A percentile compares a stretch with the other conserved stretches of the same genome.
phyloP scores from a whole-genome alignment of 192 early-diverging fungal species.

The Coemansia sp. region DNA sequence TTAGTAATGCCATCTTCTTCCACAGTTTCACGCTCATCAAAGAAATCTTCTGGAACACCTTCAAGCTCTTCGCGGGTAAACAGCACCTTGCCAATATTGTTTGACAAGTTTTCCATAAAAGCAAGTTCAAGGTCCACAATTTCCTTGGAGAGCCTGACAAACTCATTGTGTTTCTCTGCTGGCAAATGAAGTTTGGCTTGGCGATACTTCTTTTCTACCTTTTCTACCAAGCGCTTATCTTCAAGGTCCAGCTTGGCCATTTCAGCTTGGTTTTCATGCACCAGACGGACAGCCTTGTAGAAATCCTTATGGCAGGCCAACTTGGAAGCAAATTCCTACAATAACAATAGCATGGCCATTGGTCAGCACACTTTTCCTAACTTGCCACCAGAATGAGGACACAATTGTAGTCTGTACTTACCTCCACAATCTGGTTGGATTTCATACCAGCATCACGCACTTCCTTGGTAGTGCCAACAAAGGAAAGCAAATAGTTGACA shows the following conservation, averaged over 20 bases:
- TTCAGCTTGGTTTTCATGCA: constrained; percentile 23
- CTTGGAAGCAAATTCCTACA: too few species aligned
- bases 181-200: constrained; percentile 62
- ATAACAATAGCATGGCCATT: too few species aligned
- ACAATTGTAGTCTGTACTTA: too few species aligned
- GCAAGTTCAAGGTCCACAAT: constrained; percentile 38
- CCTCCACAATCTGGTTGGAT: too few species aligned
- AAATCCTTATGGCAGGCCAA: too few species aligned
- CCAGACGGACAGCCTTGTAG: too few species aligned
- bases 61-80: constrained; percentile 56
- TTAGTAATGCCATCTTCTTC: constrained; percentile 51
- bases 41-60: constrained; percentile 61
- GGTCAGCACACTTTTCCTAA: too few species aligned
- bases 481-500: too few species aligned
- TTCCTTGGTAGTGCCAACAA: too few species aligned
- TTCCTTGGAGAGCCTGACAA: constrained; percentile 56
- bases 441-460: too few species aligned
- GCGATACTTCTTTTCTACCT: constrained; percentile 56
- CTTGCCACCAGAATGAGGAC: too few species aligned
- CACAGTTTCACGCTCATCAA: constrained; percentile 49
- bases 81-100: constrained; percentile 49
- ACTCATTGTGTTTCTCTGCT: constrained; percentile 52
- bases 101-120: too few species aligned
- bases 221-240: constrained; percentile 58
- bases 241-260: constrained; percentile 47